Conservation (phyloP, 2,329 filamentous ascomycete species). For the Fusarium oligoseptatum region DNA sequence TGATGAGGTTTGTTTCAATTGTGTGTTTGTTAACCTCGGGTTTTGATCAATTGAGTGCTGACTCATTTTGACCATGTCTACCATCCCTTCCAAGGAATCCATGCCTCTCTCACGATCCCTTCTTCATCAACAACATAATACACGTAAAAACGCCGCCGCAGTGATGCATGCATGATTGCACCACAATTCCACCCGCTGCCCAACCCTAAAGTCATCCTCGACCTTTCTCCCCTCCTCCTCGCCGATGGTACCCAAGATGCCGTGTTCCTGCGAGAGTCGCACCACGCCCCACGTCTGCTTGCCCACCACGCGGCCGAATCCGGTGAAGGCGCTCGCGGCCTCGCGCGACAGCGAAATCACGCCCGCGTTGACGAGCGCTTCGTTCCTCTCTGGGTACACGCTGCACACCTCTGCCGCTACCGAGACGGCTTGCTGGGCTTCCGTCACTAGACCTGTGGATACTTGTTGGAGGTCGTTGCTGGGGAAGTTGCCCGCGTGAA, state of each 20-base stretch:
- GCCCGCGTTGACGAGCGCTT: conserved; percentile 55
- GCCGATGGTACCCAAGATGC: conserved; percentile 47
- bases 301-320: conserved; percentile 49
- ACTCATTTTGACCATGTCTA: not conserved
- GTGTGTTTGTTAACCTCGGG: not conserved
- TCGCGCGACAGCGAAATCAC: conserved; percentile 53
- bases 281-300: conserved; percentile 50
- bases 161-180: conserved; percentile 55
- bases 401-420: conserved; percentile 54
- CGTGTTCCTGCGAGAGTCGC: conserved; percentile 55
- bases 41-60: not conserved
- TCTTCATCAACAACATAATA: conserved; percentile 54
- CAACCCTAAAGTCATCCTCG: conserved; percentile 49
- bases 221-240: conserved; percentile 34
- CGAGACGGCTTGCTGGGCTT: conserved; percentile 49
- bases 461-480: conserved; percentile 57
- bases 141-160: conserved; percentile 51
- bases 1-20: not conserved
- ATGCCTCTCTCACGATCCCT: conserved; percentile 51
- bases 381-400: conserved; percentile 54
- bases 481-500: conserved; percentile 56
- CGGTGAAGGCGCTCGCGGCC: conserved; percentile 45
- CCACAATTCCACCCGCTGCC: conserved; percentile 50
- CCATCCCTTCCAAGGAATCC: conserved; percentile 56
- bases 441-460: conserved; percentile 49